phyloP scores from a whole-genome alignment of 2,329 filamentous ascomycete genomes.

The Trichophyton mentagrophytes region DNA sequence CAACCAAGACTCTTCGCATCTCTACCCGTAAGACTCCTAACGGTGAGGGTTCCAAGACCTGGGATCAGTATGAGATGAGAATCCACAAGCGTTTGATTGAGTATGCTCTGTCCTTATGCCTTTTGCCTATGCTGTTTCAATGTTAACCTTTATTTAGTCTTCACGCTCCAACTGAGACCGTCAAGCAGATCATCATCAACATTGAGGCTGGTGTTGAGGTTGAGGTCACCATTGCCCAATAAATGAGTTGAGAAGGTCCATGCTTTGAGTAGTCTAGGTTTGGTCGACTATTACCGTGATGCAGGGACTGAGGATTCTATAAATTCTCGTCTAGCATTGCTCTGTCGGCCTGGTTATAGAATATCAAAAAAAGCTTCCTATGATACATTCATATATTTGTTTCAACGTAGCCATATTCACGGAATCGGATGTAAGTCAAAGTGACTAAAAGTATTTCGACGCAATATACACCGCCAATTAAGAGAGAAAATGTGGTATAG shows the following conservation, averaged over 20 bases:
- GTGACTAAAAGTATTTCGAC: background rate
- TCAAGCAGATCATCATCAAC: slow-evolving; percentile 44
- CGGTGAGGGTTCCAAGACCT: slow-evolving; percentile 99
- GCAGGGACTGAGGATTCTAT: background rate
- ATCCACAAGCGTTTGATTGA: slow-evolving; percentile 98
- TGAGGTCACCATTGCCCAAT: slow-evolving; percentile 42
- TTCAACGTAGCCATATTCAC: background rate
- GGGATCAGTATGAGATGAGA: slow-evolving; percentile 98
- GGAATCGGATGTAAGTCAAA: no score
- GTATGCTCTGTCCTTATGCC: slow-evolving; percentile 37
- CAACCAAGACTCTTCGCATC: slow-evolving; percentile 94
- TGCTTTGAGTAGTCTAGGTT: background rate
- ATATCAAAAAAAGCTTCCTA: background rate
- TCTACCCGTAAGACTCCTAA: slow-evolving; percentile 98
- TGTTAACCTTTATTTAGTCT: slow-evolving; percentile 42
- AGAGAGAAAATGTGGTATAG: background rate
- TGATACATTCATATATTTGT: background rate
- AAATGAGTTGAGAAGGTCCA: slow-evolving; percentile 18
- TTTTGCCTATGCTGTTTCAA: background rate
- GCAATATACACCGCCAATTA: background rate
- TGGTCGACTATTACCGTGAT: background rate
- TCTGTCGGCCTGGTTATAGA: background rate
- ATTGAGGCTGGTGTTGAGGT: slow-evolving; percentile 43
- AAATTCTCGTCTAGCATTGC: background rate
- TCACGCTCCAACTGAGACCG: slow-evolving; percentile 82